Conservation (phyloP, 2,329 filamentous ascomycete genomes). For the Fusarium bactridioides region DNA sequence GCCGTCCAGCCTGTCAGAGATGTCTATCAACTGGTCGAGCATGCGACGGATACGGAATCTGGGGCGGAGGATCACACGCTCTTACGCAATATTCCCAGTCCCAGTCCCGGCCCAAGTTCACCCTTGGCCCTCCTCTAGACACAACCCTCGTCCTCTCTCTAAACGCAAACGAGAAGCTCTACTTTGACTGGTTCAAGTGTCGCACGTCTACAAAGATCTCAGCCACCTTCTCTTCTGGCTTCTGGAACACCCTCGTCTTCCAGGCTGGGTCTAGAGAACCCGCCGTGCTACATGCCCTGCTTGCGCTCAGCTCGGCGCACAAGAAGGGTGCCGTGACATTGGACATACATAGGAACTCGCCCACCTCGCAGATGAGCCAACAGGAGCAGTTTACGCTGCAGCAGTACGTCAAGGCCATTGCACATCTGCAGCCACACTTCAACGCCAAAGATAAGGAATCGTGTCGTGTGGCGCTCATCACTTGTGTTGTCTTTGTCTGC, state of each 20-base stretch:
- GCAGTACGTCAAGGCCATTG: conserved; percentile 51
- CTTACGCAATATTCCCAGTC: not conserved
- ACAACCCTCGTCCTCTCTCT: not conserved
- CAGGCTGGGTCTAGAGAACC: conserved; percentile 49
- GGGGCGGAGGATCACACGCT: conserved; percentile 24
- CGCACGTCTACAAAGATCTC: conserved; percentile 49
- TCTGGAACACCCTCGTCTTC: conserved; percentile 50
- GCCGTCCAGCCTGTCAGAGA: conserved; percentile 25
- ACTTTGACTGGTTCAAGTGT: conserved; percentile 45
- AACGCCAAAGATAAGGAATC: conserved; percentile 38
- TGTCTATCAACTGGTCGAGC: conserved; percentile 28
- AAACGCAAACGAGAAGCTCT: conserved; percentile 14
- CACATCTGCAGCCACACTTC: conserved; percentile 47
- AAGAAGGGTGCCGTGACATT: conserved; percentile 19
- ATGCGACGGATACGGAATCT: conserved; percentile 35
- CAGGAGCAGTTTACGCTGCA: conserved; percentile 39
- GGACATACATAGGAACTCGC: not conserved
- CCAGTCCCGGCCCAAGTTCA: not conserved
- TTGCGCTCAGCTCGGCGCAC: conserved; percentile 50
- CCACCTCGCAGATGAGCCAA: not conserved
- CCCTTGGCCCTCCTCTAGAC: not conserved
- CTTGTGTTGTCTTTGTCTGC: conserved; percentile 34
- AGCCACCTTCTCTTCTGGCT: conserved; percentile 47
- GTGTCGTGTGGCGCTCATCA: conserved; percentile 48
- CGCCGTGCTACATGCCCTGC: conserved; percentile 50